Conservation (phyloP, 176 grass and related monocot genomes). For the Eleusine coracana region DNA sequence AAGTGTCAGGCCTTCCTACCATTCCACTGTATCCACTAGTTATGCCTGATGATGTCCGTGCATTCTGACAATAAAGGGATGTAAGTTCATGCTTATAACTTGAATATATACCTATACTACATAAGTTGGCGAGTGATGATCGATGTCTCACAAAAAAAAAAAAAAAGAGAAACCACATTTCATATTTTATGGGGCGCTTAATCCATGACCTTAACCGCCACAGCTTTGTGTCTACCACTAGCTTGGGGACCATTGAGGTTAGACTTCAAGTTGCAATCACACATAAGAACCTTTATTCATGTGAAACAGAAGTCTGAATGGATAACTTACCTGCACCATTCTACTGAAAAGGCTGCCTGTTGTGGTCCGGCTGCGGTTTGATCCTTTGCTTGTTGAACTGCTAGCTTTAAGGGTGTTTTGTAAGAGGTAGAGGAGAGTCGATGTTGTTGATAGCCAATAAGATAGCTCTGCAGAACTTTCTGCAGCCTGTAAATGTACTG, state of each 20-base stretch:
- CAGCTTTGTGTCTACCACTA: background rate
- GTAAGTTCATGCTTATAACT: constrained; percentile 33
- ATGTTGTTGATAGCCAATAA: constrained; percentile 91
- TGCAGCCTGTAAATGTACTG: constrained; percentile 50
- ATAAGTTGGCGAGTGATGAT: background rate
- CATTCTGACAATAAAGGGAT: constrained; percentile 55
- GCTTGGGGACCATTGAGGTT: background rate
- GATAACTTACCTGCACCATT: constrained; percentile 67
- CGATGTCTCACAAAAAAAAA: background rate
- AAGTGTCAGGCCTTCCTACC: constrained; percentile 54
- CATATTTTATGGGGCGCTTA: background rate
- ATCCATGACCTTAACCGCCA: background rate
- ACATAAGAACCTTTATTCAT: constrained; percentile 23
- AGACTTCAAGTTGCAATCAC: constrained; percentile 20
- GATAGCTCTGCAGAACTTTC: constrained; percentile 73
- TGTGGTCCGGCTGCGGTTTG: constrained; percentile 51
- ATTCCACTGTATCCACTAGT: constrained; percentile 94
- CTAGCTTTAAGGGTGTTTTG: constrained; percentile 89
- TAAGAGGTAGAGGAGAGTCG: constrained; percentile 76
- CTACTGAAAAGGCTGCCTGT: constrained; percentile 74
- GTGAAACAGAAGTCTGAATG: constrained; percentile 17
- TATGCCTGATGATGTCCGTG: constrained; percentile 65
- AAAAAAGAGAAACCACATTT: background rate
- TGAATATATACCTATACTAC: background rate
- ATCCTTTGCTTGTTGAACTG: constrained; percentile 60